Evolutionary conservation across 2,329 filamentous ascomycete species (phyloP), one percentile per base, ranked within the genome.

Genomic region (Bertia moriformis): DNA sequence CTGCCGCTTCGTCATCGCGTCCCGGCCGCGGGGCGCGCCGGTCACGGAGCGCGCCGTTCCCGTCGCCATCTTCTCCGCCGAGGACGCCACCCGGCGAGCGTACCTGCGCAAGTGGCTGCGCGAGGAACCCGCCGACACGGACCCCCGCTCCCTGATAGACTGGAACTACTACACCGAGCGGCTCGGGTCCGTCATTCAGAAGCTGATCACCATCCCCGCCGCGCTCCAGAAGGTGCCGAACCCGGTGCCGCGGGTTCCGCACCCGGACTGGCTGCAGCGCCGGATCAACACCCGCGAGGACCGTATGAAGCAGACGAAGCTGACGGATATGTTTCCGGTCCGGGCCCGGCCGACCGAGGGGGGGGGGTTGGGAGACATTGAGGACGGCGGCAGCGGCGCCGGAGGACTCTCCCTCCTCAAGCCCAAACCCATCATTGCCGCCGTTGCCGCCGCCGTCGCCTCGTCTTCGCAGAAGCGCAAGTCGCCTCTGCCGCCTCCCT

Each of bases 1-100:
- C 64, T 98, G 91, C 78, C 96, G 96, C 61, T 98, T 95, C 59
- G 94, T 98, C 56, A 95, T 98, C 51, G 94, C 88, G 39, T 73
- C 86, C 13, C 76, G 73, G 45, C 91, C 91, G 3, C 83, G 78
- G 51, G 84, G 84, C 51, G 85, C 89, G 0, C 89, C 91, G 1
- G 88, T 98, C 43, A 98, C 91, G 0, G 93, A 98, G 48, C 73
- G 91, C 50, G 91, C 91, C 17, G 74, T 98, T 42, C 91, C 91
- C 1, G 87, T 98, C 4, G 87, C 91, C 15, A 98, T 98, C 44
- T 96, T 98, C 59, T 95, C 91, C 0, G 87, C 91, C 0, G 89
- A 96, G 41, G 79, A 88, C 41, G 73, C 75, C 4, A 80, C 93
- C 41, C 96, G 95, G 62, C 75, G 85, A 38, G 76, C 79, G 51